Conservation (phyloP, 2,329 filamentous ascomycete species). For the Scopulariopsis brevicaulis region DNA sequence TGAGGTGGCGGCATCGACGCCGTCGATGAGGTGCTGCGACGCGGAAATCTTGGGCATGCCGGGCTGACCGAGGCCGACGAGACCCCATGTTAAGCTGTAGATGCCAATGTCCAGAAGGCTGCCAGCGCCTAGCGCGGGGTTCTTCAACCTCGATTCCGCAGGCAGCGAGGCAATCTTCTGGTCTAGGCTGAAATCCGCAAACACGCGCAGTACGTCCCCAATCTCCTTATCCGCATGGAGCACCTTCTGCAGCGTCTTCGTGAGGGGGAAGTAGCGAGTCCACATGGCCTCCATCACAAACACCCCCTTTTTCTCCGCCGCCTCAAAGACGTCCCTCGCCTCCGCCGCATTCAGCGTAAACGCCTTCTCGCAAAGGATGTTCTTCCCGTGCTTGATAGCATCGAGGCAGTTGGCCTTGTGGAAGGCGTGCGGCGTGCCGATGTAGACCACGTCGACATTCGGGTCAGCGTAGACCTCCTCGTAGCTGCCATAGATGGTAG, state of each 20-base stretch:
- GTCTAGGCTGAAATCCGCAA: constrained; percentile 25
- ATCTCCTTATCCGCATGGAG: constrained; percentile 25
- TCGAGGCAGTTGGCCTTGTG: constrained; percentile 21
- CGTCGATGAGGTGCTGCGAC: constrained; percentile 20
- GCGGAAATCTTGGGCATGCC: constrained; percentile 21
- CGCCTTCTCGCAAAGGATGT: constrained; percentile 24
- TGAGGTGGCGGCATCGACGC: constrained; percentile 21
- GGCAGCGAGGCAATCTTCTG: constrained; percentile 19
- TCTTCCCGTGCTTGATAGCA: constrained; percentile 20
- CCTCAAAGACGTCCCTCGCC: constrained; percentile 13
- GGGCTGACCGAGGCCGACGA: constrained; percentile 20
- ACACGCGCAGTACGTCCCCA: constrained; percentile 23
- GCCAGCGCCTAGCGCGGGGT: constrained; percentile 27
- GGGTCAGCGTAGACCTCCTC: constrained; percentile 17
- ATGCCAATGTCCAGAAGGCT: constrained; percentile 30
- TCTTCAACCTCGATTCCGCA: constrained; percentile 19
- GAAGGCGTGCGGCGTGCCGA: constrained; percentile 21
- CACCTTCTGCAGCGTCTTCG: constrained; percentile 14
- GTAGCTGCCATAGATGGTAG: constrained; percentile 12
- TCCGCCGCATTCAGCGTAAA: constrained; percentile 20
- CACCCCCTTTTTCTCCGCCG: constrained; percentile 17
- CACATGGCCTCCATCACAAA: constrained; percentile 25
- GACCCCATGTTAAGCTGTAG: constrained; percentile 28
- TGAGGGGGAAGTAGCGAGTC: constrained; percentile 21
- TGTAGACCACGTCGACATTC: constrained; percentile 21